These are phyloP conservation scores for Salicornia ramosissima DNA, from an alignment of 148 eudicot genomes.

Conservation along the genomic window DNA sequence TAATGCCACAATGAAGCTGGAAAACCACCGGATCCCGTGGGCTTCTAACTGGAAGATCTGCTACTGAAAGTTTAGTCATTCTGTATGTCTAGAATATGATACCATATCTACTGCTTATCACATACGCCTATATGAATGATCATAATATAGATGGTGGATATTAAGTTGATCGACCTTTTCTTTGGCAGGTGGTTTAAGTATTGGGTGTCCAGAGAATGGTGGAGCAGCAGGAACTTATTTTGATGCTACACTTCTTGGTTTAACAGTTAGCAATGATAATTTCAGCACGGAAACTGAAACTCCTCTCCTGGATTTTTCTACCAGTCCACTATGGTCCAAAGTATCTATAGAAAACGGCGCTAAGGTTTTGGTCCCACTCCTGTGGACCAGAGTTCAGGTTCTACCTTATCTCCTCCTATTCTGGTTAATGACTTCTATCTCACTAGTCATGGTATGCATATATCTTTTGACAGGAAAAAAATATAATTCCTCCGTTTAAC, in stretches of 20 bases:
- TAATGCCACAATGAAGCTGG: not conserved
- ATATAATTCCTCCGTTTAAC: too few species aligned
- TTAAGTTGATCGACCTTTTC: slow-evolving; percentile 6
- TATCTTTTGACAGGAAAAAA: too few species aligned
- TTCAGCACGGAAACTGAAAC: slow-evolving; percentile 78
- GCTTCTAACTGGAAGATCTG: not conserved
- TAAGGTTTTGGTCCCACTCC: slow-evolving; percentile 79
- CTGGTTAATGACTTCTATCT: not conserved
- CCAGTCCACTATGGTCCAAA: slow-evolving; percentile 75
- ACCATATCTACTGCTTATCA: not conserved
- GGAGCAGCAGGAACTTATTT: slow-evolving; percentile 89
- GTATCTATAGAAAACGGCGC: slow-evolving; percentile 78
- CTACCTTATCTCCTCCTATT: slow-evolving; percentile 1
- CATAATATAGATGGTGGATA: slow-evolving; percentile 1
- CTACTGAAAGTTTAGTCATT: not conserved
- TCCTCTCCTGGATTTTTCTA: slow-evolving; percentile 76
- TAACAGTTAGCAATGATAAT: slow-evolving; percentile 74
- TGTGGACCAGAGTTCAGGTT: slow-evolving; percentile 95
- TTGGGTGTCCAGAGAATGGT: slow-evolving; percentile 69
- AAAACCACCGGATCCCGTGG: not conserved
- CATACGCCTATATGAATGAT: not conserved
- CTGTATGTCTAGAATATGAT: not conserved
- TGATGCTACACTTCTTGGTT: slow-evolving; percentile 60
- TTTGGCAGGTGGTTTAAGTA: slow-evolving; percentile 66
- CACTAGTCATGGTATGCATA: not conserved